A percentile compares a stretch with the other conserved stretches of the same genome.
Evolutionary conservation across 192 early-diverging fungal species (phyloP).

Genomic region (Rhizophagus clarus): DNA sequence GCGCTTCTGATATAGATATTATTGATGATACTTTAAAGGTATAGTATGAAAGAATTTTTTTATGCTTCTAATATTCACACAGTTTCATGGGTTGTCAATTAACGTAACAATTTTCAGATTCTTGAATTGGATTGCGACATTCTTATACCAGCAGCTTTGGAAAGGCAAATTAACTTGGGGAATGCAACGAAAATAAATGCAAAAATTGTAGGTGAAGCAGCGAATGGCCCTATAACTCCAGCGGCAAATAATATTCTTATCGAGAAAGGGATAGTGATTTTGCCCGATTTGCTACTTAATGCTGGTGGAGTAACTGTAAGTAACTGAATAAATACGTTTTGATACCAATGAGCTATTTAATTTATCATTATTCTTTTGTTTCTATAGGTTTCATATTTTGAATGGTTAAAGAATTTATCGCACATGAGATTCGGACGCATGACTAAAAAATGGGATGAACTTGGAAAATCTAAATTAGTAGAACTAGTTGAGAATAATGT

Average conservation of each 20-base stretch:
- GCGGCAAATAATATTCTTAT: slow-evolving; percentile 69
- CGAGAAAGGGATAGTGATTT: slow-evolving; percentile 59
- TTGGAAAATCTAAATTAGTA: slow-evolving; percentile 69
- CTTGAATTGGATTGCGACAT: slow-evolving; percentile 82
- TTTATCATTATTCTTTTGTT: not conserved
- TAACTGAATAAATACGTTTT: slow-evolving; percentile 45
- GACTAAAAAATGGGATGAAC: slow-evolving; percentile 83
- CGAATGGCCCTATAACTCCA: slow-evolving; percentile 80
- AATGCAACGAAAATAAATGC: slow-evolving; percentile 76
- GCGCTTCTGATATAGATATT: slow-evolving; percentile 63
- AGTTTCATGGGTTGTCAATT: too few relatives aligned
- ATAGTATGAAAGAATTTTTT: not conserved
- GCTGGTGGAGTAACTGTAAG: slow-evolving; percentile 86
- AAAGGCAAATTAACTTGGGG: slow-evolving; percentile 74
- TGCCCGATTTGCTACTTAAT: slow-evolving; percentile 79
- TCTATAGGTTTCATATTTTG: slow-evolving; percentile 36
- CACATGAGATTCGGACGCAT: slow-evolving; percentile 86
- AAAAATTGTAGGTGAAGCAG: slow-evolving; percentile 81
- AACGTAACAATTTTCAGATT: not conserved
- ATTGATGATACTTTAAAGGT: slow-evolving; percentile 56
- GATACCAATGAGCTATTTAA: not conserved
- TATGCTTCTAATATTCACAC: too few relatives aligned
- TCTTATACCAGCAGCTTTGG: slow-evolving; percentile 79
- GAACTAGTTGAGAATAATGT: slow-evolving; percentile 74
- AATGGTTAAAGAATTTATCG: slow-evolving; percentile 86